Conservation (phyloP, 306 rosid species). For the Lupinus albus region DNA sequence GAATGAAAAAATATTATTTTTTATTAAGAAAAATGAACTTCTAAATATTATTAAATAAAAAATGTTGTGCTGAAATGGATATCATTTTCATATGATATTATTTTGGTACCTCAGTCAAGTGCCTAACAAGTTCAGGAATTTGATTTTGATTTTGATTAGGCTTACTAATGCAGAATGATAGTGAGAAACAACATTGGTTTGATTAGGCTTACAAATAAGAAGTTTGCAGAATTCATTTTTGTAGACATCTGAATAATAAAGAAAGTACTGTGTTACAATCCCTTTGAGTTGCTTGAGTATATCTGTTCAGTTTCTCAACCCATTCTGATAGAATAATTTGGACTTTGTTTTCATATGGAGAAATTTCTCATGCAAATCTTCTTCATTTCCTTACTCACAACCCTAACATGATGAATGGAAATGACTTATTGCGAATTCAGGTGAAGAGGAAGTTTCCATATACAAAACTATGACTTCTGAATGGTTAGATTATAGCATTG, state of each 20-base stretch:
- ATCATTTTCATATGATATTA: too few species aligned
- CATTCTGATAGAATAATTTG: background rate
- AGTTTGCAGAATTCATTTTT: background rate
- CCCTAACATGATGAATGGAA: background rate
- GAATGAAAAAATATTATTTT: too few species aligned
- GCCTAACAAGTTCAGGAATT: too few species aligned
- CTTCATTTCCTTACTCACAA: background rate
- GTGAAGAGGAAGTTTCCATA: constrained; percentile 37
- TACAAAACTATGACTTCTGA: constrained; percentile 21
- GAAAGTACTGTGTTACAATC: background rate
- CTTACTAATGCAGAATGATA: too few species aligned
- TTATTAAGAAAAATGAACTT: too few species aligned
- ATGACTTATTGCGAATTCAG: background rate
- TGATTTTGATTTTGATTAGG: too few species aligned
- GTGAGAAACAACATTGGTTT: too few species aligned
- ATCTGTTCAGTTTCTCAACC: background rate
- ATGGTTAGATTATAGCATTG: constrained; percentile 18
- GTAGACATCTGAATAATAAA: background rate
- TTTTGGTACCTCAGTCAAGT: too few species aligned
- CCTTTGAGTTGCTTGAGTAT: background rate
- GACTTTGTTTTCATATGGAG: background rate
- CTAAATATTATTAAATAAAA: too few species aligned
- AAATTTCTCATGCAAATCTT: background rate
- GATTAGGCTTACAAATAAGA: constrained; percentile 6
- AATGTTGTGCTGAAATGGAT: too few species aligned